Evolutionary conservation across 805 yeast species (phyloP).

Genomic region (Candida maris): DNA sequence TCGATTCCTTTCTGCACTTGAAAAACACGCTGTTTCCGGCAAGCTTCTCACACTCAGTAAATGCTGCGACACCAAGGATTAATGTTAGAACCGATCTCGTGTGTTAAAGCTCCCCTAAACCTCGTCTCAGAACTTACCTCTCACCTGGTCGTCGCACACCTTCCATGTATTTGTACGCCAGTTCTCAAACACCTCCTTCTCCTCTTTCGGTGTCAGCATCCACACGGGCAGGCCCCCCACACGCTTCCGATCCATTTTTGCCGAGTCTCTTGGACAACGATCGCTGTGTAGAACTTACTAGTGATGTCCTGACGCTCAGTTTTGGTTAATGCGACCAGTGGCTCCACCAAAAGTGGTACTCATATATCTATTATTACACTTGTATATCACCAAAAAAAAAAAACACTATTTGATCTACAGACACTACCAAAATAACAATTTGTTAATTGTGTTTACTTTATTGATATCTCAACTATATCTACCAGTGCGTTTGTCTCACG

Average conservation of each 20-base stretch:
- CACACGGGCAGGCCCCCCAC: constrained; percentile 57
- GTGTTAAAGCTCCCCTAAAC: background rate
- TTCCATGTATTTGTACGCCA: constrained; percentile 67
- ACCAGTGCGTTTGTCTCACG: no score
- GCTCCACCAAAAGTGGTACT: no score
- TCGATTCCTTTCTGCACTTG: constrained; percentile 56
- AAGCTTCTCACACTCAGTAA: constrained; percentile 61
- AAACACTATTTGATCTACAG: no score
- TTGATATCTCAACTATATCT: constrained; percentile 5
- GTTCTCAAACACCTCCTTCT: constrained; percentile 64
- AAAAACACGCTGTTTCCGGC: constrained; percentile 65
- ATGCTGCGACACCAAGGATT: no score
- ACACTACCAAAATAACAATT: no score
- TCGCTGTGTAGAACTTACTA: no score
- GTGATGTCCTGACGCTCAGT: no score
- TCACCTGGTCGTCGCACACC: constrained; percentile 65
- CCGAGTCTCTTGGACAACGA: no score
- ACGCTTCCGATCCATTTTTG: constrained; percentile 28
- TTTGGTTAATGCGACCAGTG: no score
- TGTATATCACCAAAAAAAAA: no score
- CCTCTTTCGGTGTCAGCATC: constrained; percentile 76
- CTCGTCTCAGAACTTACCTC: constrained; percentile 32
- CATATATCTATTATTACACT: no score
- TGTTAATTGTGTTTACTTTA: constrained; percentile 5
- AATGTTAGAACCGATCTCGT: background rate